Conservation (phyloP, 2,329 filamentous ascomycete genomes). For the Hysterium pulicare region DNA sequence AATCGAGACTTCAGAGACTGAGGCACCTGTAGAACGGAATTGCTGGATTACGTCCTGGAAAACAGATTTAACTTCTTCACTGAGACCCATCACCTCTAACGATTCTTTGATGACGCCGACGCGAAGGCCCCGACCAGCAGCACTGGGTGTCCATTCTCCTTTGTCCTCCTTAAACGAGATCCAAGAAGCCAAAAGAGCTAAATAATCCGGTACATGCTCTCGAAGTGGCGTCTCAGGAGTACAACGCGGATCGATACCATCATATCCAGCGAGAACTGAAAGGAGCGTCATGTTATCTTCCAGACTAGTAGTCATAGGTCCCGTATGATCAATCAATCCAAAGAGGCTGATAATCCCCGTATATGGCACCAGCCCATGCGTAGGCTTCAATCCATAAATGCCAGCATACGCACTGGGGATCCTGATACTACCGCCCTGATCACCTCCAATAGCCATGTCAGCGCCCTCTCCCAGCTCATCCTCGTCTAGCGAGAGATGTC, state of each 20-base stretch:
- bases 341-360: constrained; percentile 41
- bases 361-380: constrained; percentile 46
- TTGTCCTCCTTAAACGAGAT: constrained; percentile 17
- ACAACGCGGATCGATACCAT: constrained; percentile 44
- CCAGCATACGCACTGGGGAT: constrained; percentile 31
- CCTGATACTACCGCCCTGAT: constrained; percentile 35
- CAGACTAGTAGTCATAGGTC: constrained; percentile 42
- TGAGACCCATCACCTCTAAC: constrained; percentile 38
- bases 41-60: constrained; percentile 36
- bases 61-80: constrained; percentile 39
- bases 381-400: constrained; percentile 41
- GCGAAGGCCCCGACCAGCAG: constrained; percentile 40
- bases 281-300: constrained; percentile 42
- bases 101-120: constrained; percentile 48
- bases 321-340: constrained; percentile 46
- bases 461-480: constrained; percentile 32
- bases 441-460: constrained; percentile 36
- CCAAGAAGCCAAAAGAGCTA: constrained; percentile 22
- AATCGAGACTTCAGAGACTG: constrained; percentile 45
- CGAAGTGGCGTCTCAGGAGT: constrained; percentile 40
- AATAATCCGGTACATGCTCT: constrained; percentile 37
- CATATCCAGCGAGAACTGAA: constrained; percentile 43
- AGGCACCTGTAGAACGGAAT: constrained; percentile 42
- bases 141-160: constrained; percentile 25
- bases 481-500: too few relatives aligned